Conservation (phyloP, 148 eudicot genomes). For the Rhododendron ovatum region DNA sequence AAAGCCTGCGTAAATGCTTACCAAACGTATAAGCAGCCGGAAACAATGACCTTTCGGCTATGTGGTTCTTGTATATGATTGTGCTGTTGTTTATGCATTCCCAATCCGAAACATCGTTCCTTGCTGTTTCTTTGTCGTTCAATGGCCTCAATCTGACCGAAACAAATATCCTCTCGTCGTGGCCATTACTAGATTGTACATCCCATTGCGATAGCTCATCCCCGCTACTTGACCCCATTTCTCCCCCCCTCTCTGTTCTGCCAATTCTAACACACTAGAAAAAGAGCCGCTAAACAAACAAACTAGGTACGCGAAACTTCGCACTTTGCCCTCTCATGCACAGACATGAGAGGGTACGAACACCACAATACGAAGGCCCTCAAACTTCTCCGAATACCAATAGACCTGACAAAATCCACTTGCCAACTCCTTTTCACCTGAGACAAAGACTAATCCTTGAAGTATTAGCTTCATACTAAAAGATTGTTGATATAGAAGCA, state of each 20-base stretch:
- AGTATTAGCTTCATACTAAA: neutral
- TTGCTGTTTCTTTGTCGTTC: slow-evolving; percentile 45
- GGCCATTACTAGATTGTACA: slow-evolving; percentile 22
- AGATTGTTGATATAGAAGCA: neutral
- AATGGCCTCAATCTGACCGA: slow-evolving; percentile 81
- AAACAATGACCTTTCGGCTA: slow-evolving; percentile 45
- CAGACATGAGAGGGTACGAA: slow-evolving; percentile 13
- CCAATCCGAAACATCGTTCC: slow-evolving; percentile 71
- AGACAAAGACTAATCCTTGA: neutral
- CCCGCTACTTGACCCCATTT: slow-evolving; percentile 51
- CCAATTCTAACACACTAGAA: slow-evolving; percentile 8
- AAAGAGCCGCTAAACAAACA: neutral
- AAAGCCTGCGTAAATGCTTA: slow-evolving; percentile 18
- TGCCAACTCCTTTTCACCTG: slow-evolving; percentile 5
- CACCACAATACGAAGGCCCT: neutral
- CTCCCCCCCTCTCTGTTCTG: slow-evolving; percentile 7
- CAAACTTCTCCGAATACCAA: neutral
- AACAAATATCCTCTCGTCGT: slow-evolving; percentile 70
- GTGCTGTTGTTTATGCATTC: slow-evolving; percentile 65
- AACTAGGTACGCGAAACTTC: neutral
- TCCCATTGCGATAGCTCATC: slow-evolving; percentile 39
- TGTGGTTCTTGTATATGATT: slow-evolving; percentile 52
- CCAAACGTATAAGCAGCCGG: slow-evolving; percentile 69
- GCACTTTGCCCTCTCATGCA: slow-evolving; percentile 9
- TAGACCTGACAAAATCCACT: neutral